Base-by-base conservation (phyloP, 768 basidiomycete species). In the Obba rivulosa region DNA sequence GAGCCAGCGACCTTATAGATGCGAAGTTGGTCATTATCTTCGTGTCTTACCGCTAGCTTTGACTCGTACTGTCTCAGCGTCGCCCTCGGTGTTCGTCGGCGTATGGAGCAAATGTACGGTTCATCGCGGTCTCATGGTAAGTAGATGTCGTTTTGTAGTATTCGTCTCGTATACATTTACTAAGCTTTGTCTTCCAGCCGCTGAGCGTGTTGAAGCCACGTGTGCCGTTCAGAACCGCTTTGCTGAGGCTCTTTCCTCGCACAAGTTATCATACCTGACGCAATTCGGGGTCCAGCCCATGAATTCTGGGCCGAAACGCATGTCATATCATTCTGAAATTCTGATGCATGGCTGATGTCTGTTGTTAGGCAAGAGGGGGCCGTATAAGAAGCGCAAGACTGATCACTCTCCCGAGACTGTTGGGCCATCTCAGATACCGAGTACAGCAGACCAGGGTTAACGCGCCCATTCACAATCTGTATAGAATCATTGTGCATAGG, bases 1-100 rank as follows among this genome's bases (percentile, higher is more conserved):
- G 70, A 36, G 66, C 73, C 11, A 67, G 67, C 55, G 75, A 71
- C 7, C 48, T 63, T 14, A 50, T 74, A 4, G 44, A 56, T 23
- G 34, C 45, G 22, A 51, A 55, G 66, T 68, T 22, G 40, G 64
- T 58, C 13, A 21, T 22, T 0, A 39, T 18, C 22, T 47, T 13
- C 8, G 7, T 23, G 21, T 4, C n/a, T 23, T 11, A 20, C 34
- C 41, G 41, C 41, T 21, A 16, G 22, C 24, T 16, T 42, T 18
- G 14, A 16, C 41, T 24, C n/a, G 14, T 16, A 11, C 20, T 20
- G 21, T 17, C 39, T 9, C 41, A 58, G 57, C 7, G 23, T 37
- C n/a, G 48, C 50, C 1, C 34, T 47, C 7, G 37, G 40, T 11
- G 52, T 55, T 7, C 54, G 49, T 17, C 43, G 21, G 3, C 54